A percentile compares a stretch with the other conserved stretches of the same genome.
phyloP scores from a whole-genome alignment of 2,329 filamentous ascomycete genomes.

The Cryphonectria parasitica region DNA sequence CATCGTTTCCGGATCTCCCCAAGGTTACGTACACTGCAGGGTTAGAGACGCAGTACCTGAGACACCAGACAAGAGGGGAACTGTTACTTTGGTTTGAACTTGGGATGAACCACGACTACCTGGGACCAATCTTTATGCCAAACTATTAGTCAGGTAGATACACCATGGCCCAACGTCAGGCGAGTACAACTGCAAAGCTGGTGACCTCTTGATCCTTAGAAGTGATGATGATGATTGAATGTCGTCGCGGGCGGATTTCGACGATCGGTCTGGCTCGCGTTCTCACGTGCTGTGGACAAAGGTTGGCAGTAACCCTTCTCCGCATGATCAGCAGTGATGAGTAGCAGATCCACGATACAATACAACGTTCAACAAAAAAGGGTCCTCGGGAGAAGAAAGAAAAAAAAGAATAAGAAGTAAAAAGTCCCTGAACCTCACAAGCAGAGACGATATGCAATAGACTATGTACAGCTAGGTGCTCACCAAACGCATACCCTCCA shows the following conservation, averaged over 20 bases:
- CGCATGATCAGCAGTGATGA: slow-evolving; percentile 5
- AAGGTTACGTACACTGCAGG: slow-evolving; percentile 1
- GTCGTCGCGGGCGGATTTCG: neutral
- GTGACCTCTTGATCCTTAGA: neutral
- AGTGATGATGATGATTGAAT: neutral
- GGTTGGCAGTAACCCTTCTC: slow-evolving; percentile 10
- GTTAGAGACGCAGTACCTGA: neutral
- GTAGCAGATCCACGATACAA: neutral
- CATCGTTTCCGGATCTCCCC: slow-evolving; percentile 5
- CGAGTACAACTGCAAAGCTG: neutral
- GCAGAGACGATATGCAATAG: neutral
- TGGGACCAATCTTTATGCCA: neutral
- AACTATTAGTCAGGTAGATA: neutral
- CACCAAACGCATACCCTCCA: neutral
- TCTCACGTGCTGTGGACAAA: neutral
- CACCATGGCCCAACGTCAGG: neutral
- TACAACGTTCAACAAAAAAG: neutral
- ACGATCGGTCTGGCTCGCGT: neutral
- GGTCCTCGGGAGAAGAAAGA: neutral
- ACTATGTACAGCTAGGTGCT: neutral
- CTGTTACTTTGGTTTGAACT: neutral
- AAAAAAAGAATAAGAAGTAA: too few species aligned
- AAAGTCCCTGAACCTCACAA: neutral
- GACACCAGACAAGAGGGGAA: neutral
- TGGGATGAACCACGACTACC: slow-evolving; percentile 2